Conservation (phyloP, 306 rosid species). For the Begonia masoniana region DNA sequence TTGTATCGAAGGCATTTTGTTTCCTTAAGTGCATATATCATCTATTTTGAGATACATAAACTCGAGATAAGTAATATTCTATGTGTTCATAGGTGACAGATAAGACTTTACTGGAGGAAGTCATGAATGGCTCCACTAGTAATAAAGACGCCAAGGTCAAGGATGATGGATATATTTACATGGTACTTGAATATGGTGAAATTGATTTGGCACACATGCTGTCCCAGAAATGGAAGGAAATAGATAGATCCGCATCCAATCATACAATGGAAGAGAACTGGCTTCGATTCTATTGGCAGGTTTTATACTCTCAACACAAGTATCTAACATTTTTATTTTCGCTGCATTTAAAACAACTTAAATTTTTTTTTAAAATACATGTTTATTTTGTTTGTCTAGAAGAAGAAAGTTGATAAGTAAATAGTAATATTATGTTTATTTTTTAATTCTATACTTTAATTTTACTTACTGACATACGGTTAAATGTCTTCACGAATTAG, state of each 20-base stretch:
- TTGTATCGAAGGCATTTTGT: no score
- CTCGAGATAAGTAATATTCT: not conserved
- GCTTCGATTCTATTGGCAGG: slow-evolving; percentile 99
- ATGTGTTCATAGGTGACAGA: slow-evolving; percentile 64
- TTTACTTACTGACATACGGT: no score
- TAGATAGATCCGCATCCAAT: slow-evolving; percentile 28
- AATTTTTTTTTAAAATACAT: no score
- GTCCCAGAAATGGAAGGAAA: slow-evolving; percentile 88
- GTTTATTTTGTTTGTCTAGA: no score
- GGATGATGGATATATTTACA: slow-evolving; percentile 86
- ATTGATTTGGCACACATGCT: slow-evolving; percentile 99
- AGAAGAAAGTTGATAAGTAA: no score
- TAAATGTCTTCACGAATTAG: no score
- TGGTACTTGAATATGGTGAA: slow-evolving; percentile 98
- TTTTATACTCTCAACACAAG: slow-evolving; percentile 8
- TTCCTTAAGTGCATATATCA: no score
- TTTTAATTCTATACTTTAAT: no score
- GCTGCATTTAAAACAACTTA: not conserved
- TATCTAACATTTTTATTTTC: not conserved
- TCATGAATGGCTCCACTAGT: slow-evolving; percentile 55
- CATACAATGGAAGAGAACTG: slow-evolving; percentile 72
- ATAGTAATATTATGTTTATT: no score
- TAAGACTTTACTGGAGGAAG: slow-evolving; percentile 68
- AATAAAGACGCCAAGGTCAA: slow-evolving; percentile 81
- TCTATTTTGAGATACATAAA: no score